A percentile compares a stretch with the other conserved stretches of the same genome.
Evolutionary conservation across 768 basidiomycete genomes (phyloP).

Genomic region (Tricholoma flavovirens): DNA sequence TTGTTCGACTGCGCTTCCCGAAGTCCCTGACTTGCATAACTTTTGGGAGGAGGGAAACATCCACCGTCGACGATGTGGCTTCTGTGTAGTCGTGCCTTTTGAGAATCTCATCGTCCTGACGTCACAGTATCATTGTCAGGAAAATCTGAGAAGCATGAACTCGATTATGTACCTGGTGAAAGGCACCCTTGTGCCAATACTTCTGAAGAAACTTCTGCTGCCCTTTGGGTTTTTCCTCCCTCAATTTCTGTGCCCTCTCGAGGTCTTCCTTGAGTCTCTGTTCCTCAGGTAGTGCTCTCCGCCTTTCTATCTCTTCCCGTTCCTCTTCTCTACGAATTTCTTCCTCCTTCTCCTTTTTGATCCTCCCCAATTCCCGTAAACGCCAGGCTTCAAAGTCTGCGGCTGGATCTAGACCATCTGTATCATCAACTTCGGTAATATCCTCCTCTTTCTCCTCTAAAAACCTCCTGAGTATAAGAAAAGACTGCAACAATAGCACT

Average conservation of each 20-base stretch:
- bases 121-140: background rate
- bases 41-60: constrained; percentile 83
- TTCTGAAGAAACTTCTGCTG: constrained; percentile 93
- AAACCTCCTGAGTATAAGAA: background rate
- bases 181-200: constrained; percentile 99
- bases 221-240: constrained; percentile 88
- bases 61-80: constrained; percentile 82
- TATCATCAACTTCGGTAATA: constrained; percentile 88
- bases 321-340: constrained; percentile 77
- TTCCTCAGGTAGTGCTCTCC: constrained; percentile 90
- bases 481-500: constrained; percentile 21
- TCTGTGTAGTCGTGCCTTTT: constrained; percentile 81
- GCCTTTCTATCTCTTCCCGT: constrained; percentile 84
- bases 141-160: background rate
- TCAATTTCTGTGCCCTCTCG: constrained; percentile 72
- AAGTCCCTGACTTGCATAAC: constrained; percentile 98
- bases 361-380: constrained; percentile 85
- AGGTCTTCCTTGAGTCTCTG: constrained; percentile 89
- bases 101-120: constrained; percentile 80
- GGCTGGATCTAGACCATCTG: constrained; percentile 85
- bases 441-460: constrained; percentile 85
- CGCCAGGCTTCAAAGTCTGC: constrained; percentile 97
- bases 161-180: constrained; percentile 69
- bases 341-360: constrained; percentile 92
- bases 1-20: constrained; percentile 85